Conservation (phyloP, 208 protist species). For the Tritrichomonas foetus region DNA sequence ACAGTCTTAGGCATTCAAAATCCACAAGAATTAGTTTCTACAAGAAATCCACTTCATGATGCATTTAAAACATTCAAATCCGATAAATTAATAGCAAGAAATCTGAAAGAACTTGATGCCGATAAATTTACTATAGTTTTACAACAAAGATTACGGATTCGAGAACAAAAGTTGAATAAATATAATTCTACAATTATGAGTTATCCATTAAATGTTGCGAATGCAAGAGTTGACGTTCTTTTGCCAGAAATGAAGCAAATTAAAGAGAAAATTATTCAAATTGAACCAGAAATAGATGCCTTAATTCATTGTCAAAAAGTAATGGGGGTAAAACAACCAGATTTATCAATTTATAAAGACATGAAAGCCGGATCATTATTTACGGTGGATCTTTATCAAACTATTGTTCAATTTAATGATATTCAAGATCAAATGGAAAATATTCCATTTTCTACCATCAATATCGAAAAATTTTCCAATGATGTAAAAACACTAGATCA, state of each 20-base stretch:
- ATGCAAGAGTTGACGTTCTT: too few relatives aligned
- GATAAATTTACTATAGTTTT: neutral
- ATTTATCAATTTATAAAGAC: neutral
- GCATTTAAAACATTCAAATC: neutral
- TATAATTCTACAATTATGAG: neutral
- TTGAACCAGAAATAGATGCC: neutral
- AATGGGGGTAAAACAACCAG: neutral
- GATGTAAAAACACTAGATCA: neutral
- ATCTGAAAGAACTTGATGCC: neutral
- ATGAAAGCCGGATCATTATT: neutral
- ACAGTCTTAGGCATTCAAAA: neutral
- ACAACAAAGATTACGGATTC: neutral
- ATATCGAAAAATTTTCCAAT: neutral
- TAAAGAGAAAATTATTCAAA: neutral
- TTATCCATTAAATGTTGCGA: neutral
- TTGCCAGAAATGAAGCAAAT: neutral
- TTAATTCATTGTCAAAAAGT: neutral
- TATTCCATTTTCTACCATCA: neutral
- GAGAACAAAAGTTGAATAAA: neutral
- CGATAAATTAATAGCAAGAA: neutral
- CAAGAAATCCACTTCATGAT: constrained; percentile 13
- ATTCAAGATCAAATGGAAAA: neutral
- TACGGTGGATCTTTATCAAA: neutral
- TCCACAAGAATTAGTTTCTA: neutral
- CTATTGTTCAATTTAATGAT: neutral